Base-by-base conservation (phyloP, 257 asterid genomes). In the Gynochthodes officinalis region DNA sequence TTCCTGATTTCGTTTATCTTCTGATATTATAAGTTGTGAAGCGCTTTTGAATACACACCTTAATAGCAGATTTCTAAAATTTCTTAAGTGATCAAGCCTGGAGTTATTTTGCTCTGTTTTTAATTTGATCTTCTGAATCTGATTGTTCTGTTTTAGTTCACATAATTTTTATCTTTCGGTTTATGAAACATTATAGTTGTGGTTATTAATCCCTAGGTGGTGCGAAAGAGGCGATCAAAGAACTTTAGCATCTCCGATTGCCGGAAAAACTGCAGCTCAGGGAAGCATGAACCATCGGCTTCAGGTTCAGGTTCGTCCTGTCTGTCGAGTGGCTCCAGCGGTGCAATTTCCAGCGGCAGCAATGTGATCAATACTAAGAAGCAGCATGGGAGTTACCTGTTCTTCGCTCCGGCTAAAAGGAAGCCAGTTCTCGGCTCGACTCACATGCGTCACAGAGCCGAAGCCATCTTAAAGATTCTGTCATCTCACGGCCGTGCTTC, bases 181-280 rank as follows among this genome's bases (percentile, higher is more conserved):
- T 8, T 12, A 21, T 53, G n/a, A 40, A 42, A 58, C 37, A 61
- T 63, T 48, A 33, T 8, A 1, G 5, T 5, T 49, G 40, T 28
- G 35, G 60, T 39, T 8, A 19, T 62, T 14, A 54, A 71, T 65
- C 46, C 63, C 5, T 81, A 92, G 98, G 85, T 86, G 35, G 96
- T 82, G 79, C 82, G 85, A 66, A 91, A 90, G 89, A 84, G 84
- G 74, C 88, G 97, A 39, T 82, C 99, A 1, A 87, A 79, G 86
- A 82, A 77, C 70, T 74, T 85, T 70, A 86, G 83, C 63, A 69
- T 88, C 75, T 79, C 91, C 16, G 65, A 76, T 33, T 60, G 72
- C 82, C 78, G 72, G 89, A 86, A 84, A 80, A 65, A 14, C 32
- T 5, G 39, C 67, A 80, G 75, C 75, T 78, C 85, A 52, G 57